These are phyloP conservation scores for Cadophora sp. DNA, from an alignment of 2,329 filamentous ascomycete species.

Conservation along the genomic window DNA sequence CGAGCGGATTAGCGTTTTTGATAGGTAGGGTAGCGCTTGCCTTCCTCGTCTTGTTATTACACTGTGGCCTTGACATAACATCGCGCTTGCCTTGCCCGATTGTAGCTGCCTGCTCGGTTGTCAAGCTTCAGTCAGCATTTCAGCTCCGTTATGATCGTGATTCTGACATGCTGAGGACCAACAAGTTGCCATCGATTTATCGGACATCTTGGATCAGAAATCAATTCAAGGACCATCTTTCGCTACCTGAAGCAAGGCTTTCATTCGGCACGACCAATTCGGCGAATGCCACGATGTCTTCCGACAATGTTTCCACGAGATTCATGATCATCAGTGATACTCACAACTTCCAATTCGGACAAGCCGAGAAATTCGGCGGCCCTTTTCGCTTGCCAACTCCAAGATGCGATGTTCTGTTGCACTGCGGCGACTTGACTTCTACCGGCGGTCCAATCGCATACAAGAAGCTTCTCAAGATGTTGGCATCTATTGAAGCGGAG, in stretches of 20 bases:
- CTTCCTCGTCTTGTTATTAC: too few relatives aligned
- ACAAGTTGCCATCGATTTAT: not conserved
- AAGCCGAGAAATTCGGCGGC: constrained; percentile 19
- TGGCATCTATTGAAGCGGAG: constrained; percentile 52
- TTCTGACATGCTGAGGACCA: not conserved
- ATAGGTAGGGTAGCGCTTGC: too few relatives aligned
- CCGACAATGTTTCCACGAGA: constrained; percentile 32
- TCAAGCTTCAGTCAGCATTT: too few relatives aligned
- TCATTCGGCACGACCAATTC: too few relatives aligned
- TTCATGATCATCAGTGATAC: constrained; percentile 43
- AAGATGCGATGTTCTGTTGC: constrained; percentile 47
- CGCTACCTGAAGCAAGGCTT: too few relatives aligned
- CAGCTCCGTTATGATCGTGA: too few relatives aligned
- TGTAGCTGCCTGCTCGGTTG: too few relatives aligned
- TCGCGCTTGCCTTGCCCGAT: not conserved
- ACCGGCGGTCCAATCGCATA: constrained; percentile 43
- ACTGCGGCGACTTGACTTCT: constrained; percentile 49
- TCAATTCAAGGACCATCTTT: not conserved
- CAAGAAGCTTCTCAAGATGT: constrained; percentile 38
- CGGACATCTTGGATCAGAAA: not conserved
- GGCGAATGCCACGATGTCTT: constrained; percentile 6
- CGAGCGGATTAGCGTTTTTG: too few relatives aligned
- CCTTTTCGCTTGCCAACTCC: constrained; percentile 29
- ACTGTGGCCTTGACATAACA: not conserved
- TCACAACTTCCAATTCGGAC: constrained; percentile 38